Conservation (phyloP, 352 stramenopile species). For the Phytophthora cactorum region DNA sequence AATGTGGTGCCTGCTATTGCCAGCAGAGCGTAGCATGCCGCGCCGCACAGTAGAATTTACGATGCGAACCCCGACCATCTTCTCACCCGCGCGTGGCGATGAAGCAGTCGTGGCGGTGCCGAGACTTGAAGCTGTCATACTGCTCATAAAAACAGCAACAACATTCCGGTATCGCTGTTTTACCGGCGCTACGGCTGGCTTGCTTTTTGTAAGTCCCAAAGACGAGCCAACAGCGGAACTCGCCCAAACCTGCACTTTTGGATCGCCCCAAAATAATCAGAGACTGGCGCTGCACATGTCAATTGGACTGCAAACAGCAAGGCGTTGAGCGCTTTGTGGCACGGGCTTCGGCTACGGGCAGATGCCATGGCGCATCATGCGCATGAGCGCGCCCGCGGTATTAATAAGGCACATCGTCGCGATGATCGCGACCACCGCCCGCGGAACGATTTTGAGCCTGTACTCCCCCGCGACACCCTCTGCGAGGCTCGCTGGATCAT, state of each 20-base stretch:
- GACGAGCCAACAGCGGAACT: constrained; percentile 2
- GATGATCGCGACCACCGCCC: no score
- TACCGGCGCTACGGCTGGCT: constrained; percentile 17
- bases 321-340: not conserved
- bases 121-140: constrained; percentile 11
- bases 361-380: not conserved
- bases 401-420: no score
- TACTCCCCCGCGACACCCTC: no score
- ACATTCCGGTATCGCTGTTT: not conserved
- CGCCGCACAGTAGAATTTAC: no score
- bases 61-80: no score
- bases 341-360: not conserved
- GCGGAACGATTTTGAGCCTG: no score
- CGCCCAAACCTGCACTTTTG: constrained; percentile 23
- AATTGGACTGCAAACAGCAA: not conserved
- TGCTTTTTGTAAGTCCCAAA: constrained; percentile 17
- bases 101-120: constrained; percentile 13
- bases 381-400: no score
- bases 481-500: no score
- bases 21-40: no score
- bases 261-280: constrained; percentile 29
- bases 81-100: not conserved
- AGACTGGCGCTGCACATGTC: constrained; percentile 4
- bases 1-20: no score
- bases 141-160: constrained; percentile 25